Evolutionary conservation across 2,329 filamentous ascomycete species (phyloP), one percentile per base, ranked within the genome.

Genomic region (Fusarium odoratissimum): DNA sequence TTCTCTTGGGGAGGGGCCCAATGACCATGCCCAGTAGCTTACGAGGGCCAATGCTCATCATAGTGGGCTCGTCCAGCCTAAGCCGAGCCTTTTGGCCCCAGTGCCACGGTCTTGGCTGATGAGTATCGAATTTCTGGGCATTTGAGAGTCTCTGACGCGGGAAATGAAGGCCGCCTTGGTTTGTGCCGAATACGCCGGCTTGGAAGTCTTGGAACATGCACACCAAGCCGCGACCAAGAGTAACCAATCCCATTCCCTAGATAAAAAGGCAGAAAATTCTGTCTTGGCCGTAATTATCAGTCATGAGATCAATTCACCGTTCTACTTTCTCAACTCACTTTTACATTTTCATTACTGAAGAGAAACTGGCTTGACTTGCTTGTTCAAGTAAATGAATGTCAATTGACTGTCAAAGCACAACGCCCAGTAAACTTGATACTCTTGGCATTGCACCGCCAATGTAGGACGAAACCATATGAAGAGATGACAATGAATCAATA

Each of bases 121-220:
- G 72, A 74, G 73, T 64, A 49, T 71, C 69, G 66, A 60, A 60
- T 63, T 74, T 54, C 73, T 76, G 58, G 73, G 68, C 72, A 67
- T 58, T 59, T 71, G 59, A 54, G 58, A 48, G 42, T 71, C 60
- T 63, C 58, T 67, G 66, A 76, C 61, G 35, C 58, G 59, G 69
- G 73, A 76, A 77, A 76, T 76, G 75, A 77, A 65, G 60, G 55
- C 73, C 71, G 73, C 73, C 63, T 71, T 54, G 46, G 60, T 74
- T 66, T 76, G 71, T 76, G 75, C 75, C 75, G 75, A 73, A 63
- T 58, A 70, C 73, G 66, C 72, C 71, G 75, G 74, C 75, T 77
- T 77, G 75, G 75, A 74, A 70, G 67, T 71, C 75, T 69, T 74
- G 72, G 72, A 72, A 67, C 44, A 30, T 69, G 52, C 56, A 58